Evolutionary conservation across 108 stramenopile species (phyloP), one percentile per base, ranked within the genome.

Genomic region (Nitzschia sp.): DNA sequence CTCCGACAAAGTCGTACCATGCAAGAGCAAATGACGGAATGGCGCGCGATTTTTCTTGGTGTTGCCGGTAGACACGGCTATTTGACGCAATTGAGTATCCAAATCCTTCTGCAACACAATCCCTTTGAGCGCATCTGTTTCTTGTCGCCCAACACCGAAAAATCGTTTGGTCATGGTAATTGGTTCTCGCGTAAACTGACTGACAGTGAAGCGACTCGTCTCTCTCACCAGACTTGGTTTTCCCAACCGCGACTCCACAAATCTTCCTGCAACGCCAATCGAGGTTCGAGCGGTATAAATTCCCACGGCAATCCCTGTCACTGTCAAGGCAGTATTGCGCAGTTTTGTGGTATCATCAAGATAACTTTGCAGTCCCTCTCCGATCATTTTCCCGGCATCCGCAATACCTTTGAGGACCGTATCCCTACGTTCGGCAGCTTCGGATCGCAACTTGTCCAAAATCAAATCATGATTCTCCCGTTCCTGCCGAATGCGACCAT

Each of bases 11-110:
- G 50, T 73, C 85, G 53, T 65, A 80, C 96, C 99, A 78, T 99
- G 97, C 54, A 99, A 79, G n/a, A 99, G 76, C 61, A 99, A 81
- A 65, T 99, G 97, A 9, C 99, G 94, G 75, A 97, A 98, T n/a
- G 99, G 99, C 17, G 99, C 98, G 11, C 82, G 80, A 74, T 98
- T 98, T 80, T 85, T 85, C 73, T 97, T 97, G n/a, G 99, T 98
- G 71, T 98, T 92, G 28, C 85, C 90, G 5, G 98, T 98, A 13
- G 97, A 92, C 2, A 92, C 89, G 0, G 98, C 97, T 62, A 98
- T 87, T 62, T 94, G 85, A 25, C 88, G 79, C 38, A 99, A 78
- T 57, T 97, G 97, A 33, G 84, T 72, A 58, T 94, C 94, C 15
- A 97, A 75, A 21, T 68, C 63, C 30, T 86, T 63, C 66, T 97